Base-by-base conservation (phyloP, 345 rosid genomes). In the Lumnitzera littorea region DNA sequence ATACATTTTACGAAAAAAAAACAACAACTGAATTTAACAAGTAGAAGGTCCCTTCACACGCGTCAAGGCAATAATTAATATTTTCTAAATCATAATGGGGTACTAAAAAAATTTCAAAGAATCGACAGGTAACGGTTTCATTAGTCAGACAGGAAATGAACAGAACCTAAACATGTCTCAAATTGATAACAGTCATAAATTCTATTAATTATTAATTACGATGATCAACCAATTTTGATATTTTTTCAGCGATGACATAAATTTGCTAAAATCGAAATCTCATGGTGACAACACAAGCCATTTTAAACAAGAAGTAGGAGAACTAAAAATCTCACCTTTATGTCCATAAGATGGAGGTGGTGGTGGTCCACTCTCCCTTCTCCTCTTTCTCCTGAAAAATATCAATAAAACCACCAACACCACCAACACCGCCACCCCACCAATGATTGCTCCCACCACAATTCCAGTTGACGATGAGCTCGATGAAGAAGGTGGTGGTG, bases 371-470 rank as follows among this genome's bases (percentile, higher is more conserved):
- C 74, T 68, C 15, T 78, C 73, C 55, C 76, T 53, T 54, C 83
- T 73, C 64, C 70, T 81, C 78, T 76, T 85, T 75, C 73, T 88
- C 72, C 62, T 78, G 54, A 83, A 78, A 31, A 73, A 73, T 17
- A 88, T 64, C 50, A 81, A 77, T 62, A 83, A 23, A 66, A 83
- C 16, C 66, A 67, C 72, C 16, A 83, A 13, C 25, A 78, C 67
- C 20, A 69, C 56, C 65, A 88, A 66, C 24, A 78, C 2, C 25
- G 51, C 79, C 62, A 83, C 79, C 51, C 86, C 96, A 13, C 80
- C 91, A 11, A 85, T 68, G 24, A 82, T 88, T 23, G 83, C 66
- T 29, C 84, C 91, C 31, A 81, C 87, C 16, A 83, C 82, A 13
- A 80, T 57, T 58, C 76, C 79, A 11, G 87, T 75, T 12, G 88